Evolutionary conservation across 495 filamentous ascomycete genomes (phyloP).

Genomic region (Rhizodiscina lignyota): DNA sequence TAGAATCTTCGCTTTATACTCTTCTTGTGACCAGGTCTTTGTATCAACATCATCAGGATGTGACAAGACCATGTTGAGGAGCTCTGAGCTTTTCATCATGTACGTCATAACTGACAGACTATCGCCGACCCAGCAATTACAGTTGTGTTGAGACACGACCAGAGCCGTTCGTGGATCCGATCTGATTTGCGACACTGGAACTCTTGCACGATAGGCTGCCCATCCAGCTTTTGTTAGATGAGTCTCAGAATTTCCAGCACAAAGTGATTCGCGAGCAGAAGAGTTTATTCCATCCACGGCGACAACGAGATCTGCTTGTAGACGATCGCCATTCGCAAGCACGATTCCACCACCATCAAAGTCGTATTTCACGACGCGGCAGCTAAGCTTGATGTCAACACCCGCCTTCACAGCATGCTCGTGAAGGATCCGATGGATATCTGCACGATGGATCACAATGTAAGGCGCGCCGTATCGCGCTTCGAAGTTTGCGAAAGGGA

Average conservation of each 20-base stretch:
- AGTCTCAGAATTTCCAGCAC: constrained; percentile 8
- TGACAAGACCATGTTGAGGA: too few species aligned
- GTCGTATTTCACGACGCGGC: too few species aligned
- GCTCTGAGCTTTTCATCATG: too few species aligned
- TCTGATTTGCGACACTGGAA: constrained; percentile 37
- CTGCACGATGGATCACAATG: neutral
- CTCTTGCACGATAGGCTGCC: constrained; percentile 43
- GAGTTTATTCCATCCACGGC: constrained; percentile 13
- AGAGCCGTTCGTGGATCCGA: constrained; percentile 28
- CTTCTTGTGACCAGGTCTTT: constrained; percentile 42
- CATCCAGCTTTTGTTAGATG: constrained; percentile 49
- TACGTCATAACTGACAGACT: constrained; percentile 48
- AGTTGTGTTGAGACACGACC: constrained; percentile 33
- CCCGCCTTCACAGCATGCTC: neutral
- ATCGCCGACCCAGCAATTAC: constrained; percentile 59
- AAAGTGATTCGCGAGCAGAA: constrained; percentile 14
- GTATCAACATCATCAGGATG: constrained; percentile 45
- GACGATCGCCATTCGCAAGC: too few species aligned
- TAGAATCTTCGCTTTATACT: constrained; percentile 28
- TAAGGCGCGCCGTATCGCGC: neutral
- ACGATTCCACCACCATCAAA: too few species aligned
- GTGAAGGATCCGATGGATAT: neutral
- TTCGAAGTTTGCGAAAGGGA: too few species aligned
- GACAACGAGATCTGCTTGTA: neutral
- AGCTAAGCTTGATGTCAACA: too few species aligned